Base-by-base conservation (phyloP, 768 basidiomycete species). In the Termitomyces sp. region DNA sequence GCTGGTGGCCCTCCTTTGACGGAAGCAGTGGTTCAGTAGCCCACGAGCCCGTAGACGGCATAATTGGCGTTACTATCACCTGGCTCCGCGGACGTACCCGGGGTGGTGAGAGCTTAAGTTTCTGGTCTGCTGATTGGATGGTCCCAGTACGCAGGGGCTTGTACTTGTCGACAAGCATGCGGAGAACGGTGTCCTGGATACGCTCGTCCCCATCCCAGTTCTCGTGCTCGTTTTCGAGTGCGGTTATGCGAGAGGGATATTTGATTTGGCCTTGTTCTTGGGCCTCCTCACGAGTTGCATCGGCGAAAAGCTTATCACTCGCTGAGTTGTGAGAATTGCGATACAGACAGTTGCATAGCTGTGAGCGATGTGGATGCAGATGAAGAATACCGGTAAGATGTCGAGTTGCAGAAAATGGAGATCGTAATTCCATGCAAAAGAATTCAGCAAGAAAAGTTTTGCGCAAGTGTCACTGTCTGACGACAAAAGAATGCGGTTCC, bases 111-210 rank as follows among this genome's bases (percentile, higher is more conserved):
- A 76, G 71, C 67, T 79, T 85, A 51, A 90, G 62, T 67, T 85
- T 89, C 66, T 89, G 75, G 50, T 91, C 88, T 6, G 88, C 87
- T 1, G 80, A 77, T 59, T 75, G 70, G 42, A 89, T 78, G 11
- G 72, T 67, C 9, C 83, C 85, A 9, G 75, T 79, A n/a, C 89
- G 79, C 34, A 92, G 70, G 1, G 92, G 90, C 69, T 89, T 92
- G 75, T 93, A 86, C 67, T 90, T 89, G 75, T 94, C 92, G 34
- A 92, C 79, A 5, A 94, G 78, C 90, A 95, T 94, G 21, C 91
- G 81, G 17, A 92, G 75, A 0, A 94, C 85, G 0, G 85, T 80
- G 71, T 90, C 85, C 53, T 83, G 74, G 1, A 82, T 75, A 7
- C 78, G 75, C 69, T 93, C 92, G 11, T 93, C 89, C 0, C 90